Evolutionary conservation across 2,329 filamentous ascomycete genomes (phyloP).

Genomic region (Aureobasidium sp.): DNA sequence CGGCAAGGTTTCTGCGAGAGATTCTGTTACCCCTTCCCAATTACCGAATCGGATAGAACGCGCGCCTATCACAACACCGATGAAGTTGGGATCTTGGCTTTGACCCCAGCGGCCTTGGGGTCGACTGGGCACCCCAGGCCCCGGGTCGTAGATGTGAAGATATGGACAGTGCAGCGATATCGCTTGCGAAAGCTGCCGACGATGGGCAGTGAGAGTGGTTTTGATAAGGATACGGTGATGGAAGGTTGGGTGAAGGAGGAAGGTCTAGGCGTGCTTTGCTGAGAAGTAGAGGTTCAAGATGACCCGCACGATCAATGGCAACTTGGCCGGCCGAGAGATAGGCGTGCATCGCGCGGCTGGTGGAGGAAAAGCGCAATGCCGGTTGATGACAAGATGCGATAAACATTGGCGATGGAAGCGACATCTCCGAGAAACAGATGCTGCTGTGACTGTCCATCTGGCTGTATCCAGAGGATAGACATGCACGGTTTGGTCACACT

Average conservation of each 20-base stretch:
- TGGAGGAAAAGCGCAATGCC: neutral
- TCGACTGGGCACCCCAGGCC: neutral
- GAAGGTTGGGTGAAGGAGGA: neutral
- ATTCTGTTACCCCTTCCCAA: slow-evolving; percentile 10
- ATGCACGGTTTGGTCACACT: neutral
- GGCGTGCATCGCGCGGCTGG: neutral
- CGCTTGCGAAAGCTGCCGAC: slow-evolving; percentile 1
- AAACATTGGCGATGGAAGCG: neutral
- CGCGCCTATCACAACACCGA: slow-evolving; percentile 1
- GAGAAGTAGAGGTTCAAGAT: neutral
- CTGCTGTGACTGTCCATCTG: neutral
- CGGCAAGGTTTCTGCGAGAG: neutral
- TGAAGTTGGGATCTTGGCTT: neutral
- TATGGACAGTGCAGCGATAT: neutral
- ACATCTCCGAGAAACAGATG: neutral
- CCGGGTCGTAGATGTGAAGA: neutral
- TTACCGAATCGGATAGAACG: neutral
- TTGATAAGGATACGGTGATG: neutral
- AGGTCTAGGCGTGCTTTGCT: neutral
- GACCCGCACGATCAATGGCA: neutral
- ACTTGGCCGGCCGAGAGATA: neutral
- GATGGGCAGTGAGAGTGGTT: neutral
- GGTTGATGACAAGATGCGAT: neutral
- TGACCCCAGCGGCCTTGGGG: neutral
- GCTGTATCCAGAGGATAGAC: neutral